phyloP scores from a whole-genome alignment of 108 stramenopile species.

The Bacterosira constricta region DNA sequence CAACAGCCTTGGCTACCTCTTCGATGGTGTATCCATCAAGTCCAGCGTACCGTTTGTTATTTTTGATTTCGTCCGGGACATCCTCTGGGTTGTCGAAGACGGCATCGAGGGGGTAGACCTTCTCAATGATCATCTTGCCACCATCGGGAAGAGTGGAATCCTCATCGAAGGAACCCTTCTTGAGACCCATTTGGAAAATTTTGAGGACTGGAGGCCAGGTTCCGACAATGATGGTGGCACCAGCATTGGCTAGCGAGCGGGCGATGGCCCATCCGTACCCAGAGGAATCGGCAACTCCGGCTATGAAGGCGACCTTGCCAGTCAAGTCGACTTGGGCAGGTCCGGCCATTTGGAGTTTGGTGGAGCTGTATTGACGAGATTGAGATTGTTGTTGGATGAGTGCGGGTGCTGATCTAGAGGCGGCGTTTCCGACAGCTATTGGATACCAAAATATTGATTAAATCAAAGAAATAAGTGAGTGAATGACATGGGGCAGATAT shows the following conservation, averaged over 20 bases:
- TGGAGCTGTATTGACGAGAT: conserved; percentile 48
- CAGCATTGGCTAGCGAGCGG: conserved; percentile 93
- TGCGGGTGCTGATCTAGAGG: conserved; percentile 29
- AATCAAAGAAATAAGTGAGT: background rate
- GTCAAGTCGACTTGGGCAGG: conserved; percentile 71
- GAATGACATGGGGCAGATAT: background rate
- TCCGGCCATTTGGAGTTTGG: conserved; percentile 60
- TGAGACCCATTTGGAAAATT: conserved; percentile 91
- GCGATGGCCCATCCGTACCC: conserved; percentile 99
- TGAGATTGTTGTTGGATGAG: conserved; percentile 33
- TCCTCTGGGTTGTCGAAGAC: conserved; percentile 94
- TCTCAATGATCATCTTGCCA: conserved; percentile 90
- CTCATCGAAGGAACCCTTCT: conserved; percentile 89
- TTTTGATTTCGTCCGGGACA: conserved; percentile 93
- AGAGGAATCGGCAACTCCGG: conserved; percentile 96
- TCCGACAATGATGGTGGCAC: conserved; percentile 95
- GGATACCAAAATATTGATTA: background rate
- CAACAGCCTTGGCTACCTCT: conserved; percentile 92
- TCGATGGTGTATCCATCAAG: conserved; percentile 94
- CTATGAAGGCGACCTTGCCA: conserved; percentile 96
- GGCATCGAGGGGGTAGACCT: conserved; percentile 98
- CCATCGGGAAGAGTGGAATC: conserved; percentile 87
- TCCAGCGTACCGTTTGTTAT: conserved; percentile 95
- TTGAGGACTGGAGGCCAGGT: conserved; percentile 99
- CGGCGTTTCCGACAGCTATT: conserved; percentile 39